These are phyloP conservation scores for Apiotrichum brassicae DNA, from an alignment of 1,284 basidiomycete species.

Conservation along the genomic window DNA sequence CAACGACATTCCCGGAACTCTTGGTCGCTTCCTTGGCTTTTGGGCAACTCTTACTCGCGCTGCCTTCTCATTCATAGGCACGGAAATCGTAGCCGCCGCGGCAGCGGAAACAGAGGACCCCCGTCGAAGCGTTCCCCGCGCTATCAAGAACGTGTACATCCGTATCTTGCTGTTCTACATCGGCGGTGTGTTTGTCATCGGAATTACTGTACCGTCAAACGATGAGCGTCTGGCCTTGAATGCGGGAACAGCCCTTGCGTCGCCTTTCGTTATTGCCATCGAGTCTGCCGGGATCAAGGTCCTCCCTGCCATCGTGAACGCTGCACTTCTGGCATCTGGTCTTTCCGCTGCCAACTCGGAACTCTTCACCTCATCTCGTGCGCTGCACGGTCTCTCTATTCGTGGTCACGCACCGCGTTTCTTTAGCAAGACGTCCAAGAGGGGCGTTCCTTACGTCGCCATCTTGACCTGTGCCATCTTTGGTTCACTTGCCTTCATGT, in stretches of 20 bases:
- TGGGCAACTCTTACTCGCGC: slow-evolving; percentile 11
- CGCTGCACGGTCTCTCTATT: slow-evolving; percentile 28
- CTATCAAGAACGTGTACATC: slow-evolving; percentile 66
- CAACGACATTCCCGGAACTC: slow-evolving; percentile 24
- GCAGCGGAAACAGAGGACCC: slow-evolving; percentile 50
- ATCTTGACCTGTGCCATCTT: slow-evolving; percentile 64
- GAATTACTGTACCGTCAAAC: slow-evolving; percentile 17
- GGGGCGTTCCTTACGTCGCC: slow-evolving; percentile 36
- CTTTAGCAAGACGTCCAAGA: slow-evolving; percentile 11
- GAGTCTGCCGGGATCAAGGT: slow-evolving; percentile 37
- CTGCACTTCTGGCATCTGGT: slow-evolving; percentile 36
- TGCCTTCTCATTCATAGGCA: slow-evolving; percentile 12
- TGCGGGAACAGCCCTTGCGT: slow-evolving; percentile 15
- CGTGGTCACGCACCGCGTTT: slow-evolving; percentile 26
- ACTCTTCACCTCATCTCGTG: slow-evolving; percentile 27
- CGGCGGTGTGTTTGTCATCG: slow-evolving; percentile 5
- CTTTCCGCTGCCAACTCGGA: slow-evolving; percentile 40
- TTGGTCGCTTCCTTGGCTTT: slow-evolving; percentile 2
- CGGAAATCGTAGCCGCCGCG: slow-evolving; percentile 46
- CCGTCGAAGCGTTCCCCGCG: slow-evolving; percentile 66
- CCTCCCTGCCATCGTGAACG: slow-evolving; percentile 41
- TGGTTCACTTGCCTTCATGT: slow-evolving; percentile 53
- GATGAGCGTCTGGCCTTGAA: slow-evolving; percentile 15
- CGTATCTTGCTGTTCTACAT: slow-evolving; percentile 61
- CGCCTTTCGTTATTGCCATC: slow-evolving; percentile 40